A percentile compares a stretch with the other conserved stretches of the same genome.
These are phyloP conservation scores for Coniochaeta pulveracea DNA, from an alignment of 2,329 filamentous ascomycete genomes.

Conservation along the genomic window DNA sequence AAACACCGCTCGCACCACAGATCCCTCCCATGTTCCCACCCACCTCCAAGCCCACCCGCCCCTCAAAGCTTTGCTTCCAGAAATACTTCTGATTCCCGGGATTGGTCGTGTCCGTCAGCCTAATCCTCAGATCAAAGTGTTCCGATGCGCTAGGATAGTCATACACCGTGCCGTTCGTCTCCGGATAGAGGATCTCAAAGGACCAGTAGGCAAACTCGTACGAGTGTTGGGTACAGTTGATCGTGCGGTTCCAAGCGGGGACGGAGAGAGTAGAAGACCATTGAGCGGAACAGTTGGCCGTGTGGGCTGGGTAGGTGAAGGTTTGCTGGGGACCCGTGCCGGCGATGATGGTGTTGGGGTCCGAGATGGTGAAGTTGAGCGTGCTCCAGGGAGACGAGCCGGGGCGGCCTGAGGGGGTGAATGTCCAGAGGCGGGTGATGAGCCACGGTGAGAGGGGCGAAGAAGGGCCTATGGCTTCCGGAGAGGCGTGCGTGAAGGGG, in stretches of 20 bases:
- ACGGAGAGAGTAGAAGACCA: no score
- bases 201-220: constrained; percentile 16
- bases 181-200: constrained; percentile 13
- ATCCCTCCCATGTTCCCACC: constrained; percentile 8
- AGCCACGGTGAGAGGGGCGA: constrained; percentile 13
- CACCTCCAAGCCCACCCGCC: constrained; percentile 13
- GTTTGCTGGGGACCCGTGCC: constrained; percentile 7
- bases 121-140: constrained; percentile 14
- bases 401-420: constrained; percentile 15
- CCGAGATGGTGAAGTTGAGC: constrained; percentile 14
- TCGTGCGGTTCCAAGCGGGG: constrained; percentile 8
- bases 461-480: no score
- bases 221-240: constrained; percentile 8
- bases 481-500: no score
- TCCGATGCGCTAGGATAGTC: constrained; percentile 7
- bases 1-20: constrained; percentile 8
- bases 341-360: constrained; percentile 14
- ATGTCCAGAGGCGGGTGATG: constrained; percentile 13
- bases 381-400: constrained; percentile 10
- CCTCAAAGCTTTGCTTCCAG: no score
- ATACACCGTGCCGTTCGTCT: constrained; percentile 6
- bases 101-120: no score
- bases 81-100: no score
- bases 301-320: constrained; percentile 9
- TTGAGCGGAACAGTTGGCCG: constrained; percentile 17